Evolutionary conservation across 2,329 filamentous ascomycete species (phyloP).

Genomic region (Scleromitrula shiraiana): DNA sequence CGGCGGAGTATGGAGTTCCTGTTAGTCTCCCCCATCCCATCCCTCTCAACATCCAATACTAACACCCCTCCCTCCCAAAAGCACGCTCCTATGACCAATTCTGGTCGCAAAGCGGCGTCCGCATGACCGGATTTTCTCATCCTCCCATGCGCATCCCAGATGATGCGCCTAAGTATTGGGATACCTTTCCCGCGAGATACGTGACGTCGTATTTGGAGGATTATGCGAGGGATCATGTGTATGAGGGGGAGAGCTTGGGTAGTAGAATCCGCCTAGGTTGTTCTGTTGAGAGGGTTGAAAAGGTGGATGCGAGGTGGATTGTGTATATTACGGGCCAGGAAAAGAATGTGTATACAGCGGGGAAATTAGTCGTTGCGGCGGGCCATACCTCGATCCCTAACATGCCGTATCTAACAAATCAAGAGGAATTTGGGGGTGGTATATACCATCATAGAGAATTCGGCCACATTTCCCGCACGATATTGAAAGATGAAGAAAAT

Average conservation of each 20-base stretch:
- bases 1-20: constrained; percentile 7
- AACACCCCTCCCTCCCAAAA: background rate
- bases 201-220: constrained; percentile 26
- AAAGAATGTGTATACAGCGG: background rate
- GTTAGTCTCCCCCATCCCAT: too few species aligned
- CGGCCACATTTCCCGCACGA: constrained; percentile 1
- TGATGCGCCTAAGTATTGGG: constrained; percentile 20
- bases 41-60: background rate
- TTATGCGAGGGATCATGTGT: constrained; percentile 15
- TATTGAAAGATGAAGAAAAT: background rate
- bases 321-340: background rate
- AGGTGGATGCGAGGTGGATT: constrained; percentile 17
- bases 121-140: constrained; percentile 28
- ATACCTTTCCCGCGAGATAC: constrained; percentile 26
- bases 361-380: constrained; percentile 29
- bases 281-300: constrained; percentile 18
- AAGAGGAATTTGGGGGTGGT: background rate
- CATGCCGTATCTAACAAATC: constrained; percentile 16
- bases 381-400: constrained; percentile 28
- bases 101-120: constrained; percentile 28
- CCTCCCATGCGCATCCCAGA: constrained; percentile 24
- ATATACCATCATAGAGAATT: constrained; percentile 9
- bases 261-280: constrained; percentile 20
- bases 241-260: constrained; percentile 16
- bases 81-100: constrained; percentile 25